Base-by-base conservation (phyloP, 768 basidiomycete species). In the Cytidiella melzeri region DNA sequence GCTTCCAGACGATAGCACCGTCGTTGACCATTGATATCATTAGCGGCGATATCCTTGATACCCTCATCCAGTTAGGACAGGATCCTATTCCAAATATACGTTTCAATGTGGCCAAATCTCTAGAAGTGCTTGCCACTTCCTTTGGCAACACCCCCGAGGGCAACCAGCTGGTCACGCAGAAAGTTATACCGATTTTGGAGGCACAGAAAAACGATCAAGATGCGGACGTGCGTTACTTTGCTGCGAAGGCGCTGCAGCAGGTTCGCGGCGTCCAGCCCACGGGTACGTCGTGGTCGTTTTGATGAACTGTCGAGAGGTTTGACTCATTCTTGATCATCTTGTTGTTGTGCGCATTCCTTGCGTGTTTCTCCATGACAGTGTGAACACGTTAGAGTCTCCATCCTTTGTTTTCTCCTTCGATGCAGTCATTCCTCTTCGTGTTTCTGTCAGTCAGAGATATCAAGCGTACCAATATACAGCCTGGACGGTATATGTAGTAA, bases 61-160 rank as follows among this genome's bases (percentile, higher is more conserved):
- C 88, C 34, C 78, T 98, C 43, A 70, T 95, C 50, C 76, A 83
- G 51, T 80, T 99, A 40, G 83, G 89, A 13, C 73, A 75, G 45
- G 96, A 99, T 64, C 83, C 90, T 10, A 98, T 99, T 63, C 96
- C 96, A 47, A 99, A 99, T 68, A 98, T 99, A 66, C 90, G 96
- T 30, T 99, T 99, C 77, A 98, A 98, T 65, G 94, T 98, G 24
- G 88, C 94, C 21, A 98, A 97, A 67, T 85, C 89, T 23, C 72
- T 98, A 58, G 95, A 98, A 70, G 82, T 92, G 12, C 76, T 97
- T 57, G 90, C 90, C 1, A 71, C 70, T 13, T 78, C 87, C 0
- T 84, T 89, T 56, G 81, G 77, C 18, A 66, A 68, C 43, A 70
- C 72, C 5, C 62, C 76, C 0, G 87, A 90, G 47, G 96, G 95